Percentiles rank a stretch among this genome's conserved stretches.
Conservation (phyloP, 768 basidiomycete genomes). For the Mycena sanguinolenta region DNA sequence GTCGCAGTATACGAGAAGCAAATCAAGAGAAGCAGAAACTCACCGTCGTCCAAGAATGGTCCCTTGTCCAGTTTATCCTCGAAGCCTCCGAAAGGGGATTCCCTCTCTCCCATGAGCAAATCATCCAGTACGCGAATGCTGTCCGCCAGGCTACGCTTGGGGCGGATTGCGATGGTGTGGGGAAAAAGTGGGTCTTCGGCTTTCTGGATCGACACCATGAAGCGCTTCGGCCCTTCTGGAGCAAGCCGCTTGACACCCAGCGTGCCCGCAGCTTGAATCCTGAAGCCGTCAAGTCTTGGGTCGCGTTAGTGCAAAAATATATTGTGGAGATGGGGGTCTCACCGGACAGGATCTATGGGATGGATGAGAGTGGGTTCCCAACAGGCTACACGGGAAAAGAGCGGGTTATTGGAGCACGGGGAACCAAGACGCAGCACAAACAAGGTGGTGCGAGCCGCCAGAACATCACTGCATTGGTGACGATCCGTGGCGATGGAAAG, state of each 20-base stretch:
- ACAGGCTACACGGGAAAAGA: conserved; percentile 40
- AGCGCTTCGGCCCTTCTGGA: conserved; percentile 47
- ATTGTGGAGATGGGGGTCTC: conserved; percentile 42
- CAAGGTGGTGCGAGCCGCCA: conserved; percentile 45
- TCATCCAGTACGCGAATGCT: conserved; percentile 35
- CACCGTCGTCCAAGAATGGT: conserved; percentile 8
- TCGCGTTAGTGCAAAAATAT: conserved; percentile 43
- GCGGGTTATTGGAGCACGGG: conserved; percentile 42
- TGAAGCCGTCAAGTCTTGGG: conserved; percentile 47
- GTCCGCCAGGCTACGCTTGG: conserved; percentile 29
- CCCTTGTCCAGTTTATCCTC: conserved; percentile 40
- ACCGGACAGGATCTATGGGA: conserved; percentile 45
- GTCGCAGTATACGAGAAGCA: not conserved
- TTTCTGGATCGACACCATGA: conserved; percentile 46
- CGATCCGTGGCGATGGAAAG: conserved; percentile 46
- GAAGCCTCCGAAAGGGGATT: conserved; percentile 36
- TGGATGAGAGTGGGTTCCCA: conserved; percentile 53
- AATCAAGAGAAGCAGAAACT: conserved; percentile 14
- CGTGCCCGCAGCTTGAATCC: conserved; percentile 47
- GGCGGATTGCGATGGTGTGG: conserved; percentile 29
- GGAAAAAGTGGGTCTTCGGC: conserved; percentile 38
- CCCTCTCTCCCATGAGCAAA: conserved; percentile 22
- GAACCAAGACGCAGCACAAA: conserved; percentile 47
- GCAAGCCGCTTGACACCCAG: conserved; percentile 48
- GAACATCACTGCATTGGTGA: conserved; percentile 45